Evolutionary conservation across 495 filamentous ascomycete genomes (phyloP), one percentile per base, ranked within the genome.

Genomic region (Aspergillus heteromorphus): DNA sequence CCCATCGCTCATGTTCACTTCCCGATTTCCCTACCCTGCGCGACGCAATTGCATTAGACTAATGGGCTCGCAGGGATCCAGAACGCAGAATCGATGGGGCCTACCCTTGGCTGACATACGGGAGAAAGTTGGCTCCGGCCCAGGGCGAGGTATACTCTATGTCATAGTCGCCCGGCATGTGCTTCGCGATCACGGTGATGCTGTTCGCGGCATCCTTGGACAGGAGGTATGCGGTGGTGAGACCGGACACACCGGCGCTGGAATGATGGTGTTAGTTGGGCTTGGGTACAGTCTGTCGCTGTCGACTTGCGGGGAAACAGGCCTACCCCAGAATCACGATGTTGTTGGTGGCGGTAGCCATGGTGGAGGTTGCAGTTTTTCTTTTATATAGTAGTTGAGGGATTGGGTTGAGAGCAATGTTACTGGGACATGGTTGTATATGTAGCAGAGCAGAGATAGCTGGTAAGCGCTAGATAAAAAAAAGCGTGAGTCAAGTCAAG

Each of bases 161-260:
- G 63, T 97, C 92, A 73, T 96, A 96, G 74, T 98, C 93, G 31
- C 93, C 93, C 0, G 93, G 93, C 95, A 98, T 96, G 62, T 97
- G 92, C 68, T 96, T 97, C 19, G 91, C 89, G 2, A 92, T 76
- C 20, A 98, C 79, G 3, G 91, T 96, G 55, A 98, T 76, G 48
- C 82, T 81, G 60, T 84, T 85, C 19, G 79, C 70, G 3, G 76
- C 66, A 59, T 87, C 81, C 57, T 83, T 83, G 40, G 92, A 87
- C 21, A 97, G 81, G 16, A 89, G 70, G 30, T 95, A 80, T 7
- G 95, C 93, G 8, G 88, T 91, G n/a, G 93, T 97, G 50, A 98
- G 80, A 48, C 93, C 93, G 43, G 85, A 81, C 4, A 98, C 92
- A 14, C 93, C 93, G 53, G 93, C 95, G 38, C 93, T 97, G 58